A percentile compares a stretch with the other conserved stretches of the same genome.
These are phyloP conservation scores for Scenedesmus sp. DNA, from an alignment of 163 green algal species.

Conservation along the genomic window DNA sequence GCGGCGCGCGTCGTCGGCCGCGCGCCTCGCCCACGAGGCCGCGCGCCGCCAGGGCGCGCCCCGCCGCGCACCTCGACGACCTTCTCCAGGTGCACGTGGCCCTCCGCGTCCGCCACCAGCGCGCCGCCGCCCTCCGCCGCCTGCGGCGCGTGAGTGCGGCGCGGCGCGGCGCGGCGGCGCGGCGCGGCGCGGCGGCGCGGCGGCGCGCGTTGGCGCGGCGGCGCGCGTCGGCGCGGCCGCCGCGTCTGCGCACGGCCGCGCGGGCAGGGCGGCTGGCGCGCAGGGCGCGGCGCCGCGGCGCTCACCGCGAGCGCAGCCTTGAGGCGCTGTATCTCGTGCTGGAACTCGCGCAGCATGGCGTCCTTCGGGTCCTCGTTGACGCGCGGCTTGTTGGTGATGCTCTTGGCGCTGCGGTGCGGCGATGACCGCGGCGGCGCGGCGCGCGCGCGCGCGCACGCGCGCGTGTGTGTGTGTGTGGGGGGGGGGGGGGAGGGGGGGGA, in stretches of 20 bases:
- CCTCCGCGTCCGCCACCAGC: slow-evolving; percentile 14
- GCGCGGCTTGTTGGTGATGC: slow-evolving; percentile 88
- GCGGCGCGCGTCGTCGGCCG: too few species aligned
- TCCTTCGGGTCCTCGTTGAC: slow-evolving; percentile 80
- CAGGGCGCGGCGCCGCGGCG: too few species aligned
- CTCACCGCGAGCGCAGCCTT: slow-evolving; percentile 65
- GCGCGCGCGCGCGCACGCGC: too few species aligned
- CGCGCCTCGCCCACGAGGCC: too few species aligned
- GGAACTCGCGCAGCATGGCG: slow-evolving; percentile 84
- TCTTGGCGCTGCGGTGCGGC: slow-evolving; percentile 87
- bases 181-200: too few species aligned
- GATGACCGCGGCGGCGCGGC: background rate
- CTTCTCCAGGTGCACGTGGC: slow-evolving; percentile 27
- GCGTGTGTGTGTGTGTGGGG: too few species aligned
- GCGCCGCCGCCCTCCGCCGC: slow-evolving; percentile 9
- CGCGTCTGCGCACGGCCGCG: too few species aligned
- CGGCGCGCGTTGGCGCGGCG: too few species aligned
- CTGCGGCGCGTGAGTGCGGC: background rate
- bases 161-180: too few species aligned
- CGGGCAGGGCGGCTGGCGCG: too few species aligned
- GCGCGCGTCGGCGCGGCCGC: too few species aligned
- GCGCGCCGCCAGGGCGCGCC: background rate
- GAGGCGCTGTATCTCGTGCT: slow-evolving; percentile 77
- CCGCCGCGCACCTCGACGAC: slow-evolving; percentile 23
- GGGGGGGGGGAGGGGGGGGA: too few species aligned